Percentiles rank a stretch among this genome's conserved stretches.
Evolutionary conservation across 305 asterid genomes (phyloP).

Genomic region (Ilex paraguariensis): DNA sequence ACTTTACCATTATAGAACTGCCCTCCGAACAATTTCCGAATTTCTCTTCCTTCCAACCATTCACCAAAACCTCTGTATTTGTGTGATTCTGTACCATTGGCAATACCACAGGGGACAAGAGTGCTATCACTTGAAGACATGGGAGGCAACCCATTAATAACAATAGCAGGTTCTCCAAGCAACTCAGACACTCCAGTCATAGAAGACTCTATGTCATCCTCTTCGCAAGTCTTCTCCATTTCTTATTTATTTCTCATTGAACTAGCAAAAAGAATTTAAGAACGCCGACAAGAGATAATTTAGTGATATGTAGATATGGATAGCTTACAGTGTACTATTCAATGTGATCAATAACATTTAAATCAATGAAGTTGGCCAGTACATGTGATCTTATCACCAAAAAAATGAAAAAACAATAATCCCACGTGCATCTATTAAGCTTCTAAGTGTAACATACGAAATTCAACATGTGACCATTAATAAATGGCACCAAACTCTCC

Average conservation of each 20-base stretch:
- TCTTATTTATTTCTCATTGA: not conserved
- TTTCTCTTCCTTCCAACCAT: conserved; percentile 67
- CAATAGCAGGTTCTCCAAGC: conserved; percentile 58
- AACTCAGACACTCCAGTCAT: conserved; percentile 27
- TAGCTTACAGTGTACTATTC: no score
- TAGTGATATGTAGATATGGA: no score
- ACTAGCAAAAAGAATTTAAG: conserved; percentile 4
- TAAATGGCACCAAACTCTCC: no score
- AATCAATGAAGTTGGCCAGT: no score
- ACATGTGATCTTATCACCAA: no score
- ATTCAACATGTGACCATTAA: no score
- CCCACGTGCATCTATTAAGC: no score
- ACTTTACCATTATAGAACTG: conserved; percentile 39
- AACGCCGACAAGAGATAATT: no score
- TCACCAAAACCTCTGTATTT: conserved; percentile 39
- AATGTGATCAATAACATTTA: no score
- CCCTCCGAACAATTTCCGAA: conserved; percentile 37
- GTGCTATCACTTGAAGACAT: conserved; percentile 17
- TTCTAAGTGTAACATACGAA: no score
- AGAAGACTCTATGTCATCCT: conserved; percentile 24
- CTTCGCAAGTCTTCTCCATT: conserved; percentile 34
- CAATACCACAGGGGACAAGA: conserved; percentile 14
- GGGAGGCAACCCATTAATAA: conserved; percentile 60
- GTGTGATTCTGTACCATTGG: conserved; percentile 14
- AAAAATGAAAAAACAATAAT: no score